Evolutionary conservation across 2,329 filamentous ascomycete genomes (phyloP).

Genomic region (Aureobasidium subglaciale): DNA sequence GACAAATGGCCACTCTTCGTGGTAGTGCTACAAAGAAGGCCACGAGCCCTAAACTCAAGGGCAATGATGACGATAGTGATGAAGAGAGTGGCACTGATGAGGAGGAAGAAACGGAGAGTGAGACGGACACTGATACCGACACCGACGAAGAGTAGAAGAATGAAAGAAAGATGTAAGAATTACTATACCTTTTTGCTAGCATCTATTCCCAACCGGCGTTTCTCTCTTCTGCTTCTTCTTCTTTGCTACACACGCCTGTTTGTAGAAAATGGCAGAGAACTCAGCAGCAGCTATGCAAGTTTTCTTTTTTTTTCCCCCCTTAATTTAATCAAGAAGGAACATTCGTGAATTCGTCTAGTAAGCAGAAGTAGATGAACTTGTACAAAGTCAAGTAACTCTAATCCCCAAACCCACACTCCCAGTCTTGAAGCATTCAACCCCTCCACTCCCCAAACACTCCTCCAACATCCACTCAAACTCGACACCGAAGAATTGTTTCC

Average conservation of each 20-base stretch:
- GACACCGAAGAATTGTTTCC: constrained; percentile 64
- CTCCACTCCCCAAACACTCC: constrained; percentile 62
- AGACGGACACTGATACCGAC: constrained; percentile 53
- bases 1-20: constrained; percentile 32
- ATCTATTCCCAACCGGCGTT: not conserved
- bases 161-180: too few species aligned
- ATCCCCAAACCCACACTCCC: constrained; percentile 64
- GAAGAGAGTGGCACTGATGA: constrained; percentile 32
- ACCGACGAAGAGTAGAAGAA: constrained; percentile 64
- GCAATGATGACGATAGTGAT: constrained; percentile 27
- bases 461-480: constrained; percentile 65
- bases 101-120: constrained; percentile 27
- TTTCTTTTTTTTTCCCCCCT: not conserved
- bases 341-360: too few species aligned
- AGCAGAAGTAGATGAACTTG: too few species aligned
- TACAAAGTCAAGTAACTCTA: constrained; percentile 23
- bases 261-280: too few species aligned
- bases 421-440: constrained; percentile 69
- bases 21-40: constrained; percentile 25
- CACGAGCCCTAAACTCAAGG: constrained; percentile 9
- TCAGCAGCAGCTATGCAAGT: too few species aligned
- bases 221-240: not conserved
- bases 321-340: too few species aligned
- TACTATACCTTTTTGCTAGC: not conserved
- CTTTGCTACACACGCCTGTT: not conserved